Percentiles rank a stretch among this genome's conserved stretches.
phyloP scores from a whole-genome alignment of 257 asterid species.

The Coffea eugenioides region DNA sequence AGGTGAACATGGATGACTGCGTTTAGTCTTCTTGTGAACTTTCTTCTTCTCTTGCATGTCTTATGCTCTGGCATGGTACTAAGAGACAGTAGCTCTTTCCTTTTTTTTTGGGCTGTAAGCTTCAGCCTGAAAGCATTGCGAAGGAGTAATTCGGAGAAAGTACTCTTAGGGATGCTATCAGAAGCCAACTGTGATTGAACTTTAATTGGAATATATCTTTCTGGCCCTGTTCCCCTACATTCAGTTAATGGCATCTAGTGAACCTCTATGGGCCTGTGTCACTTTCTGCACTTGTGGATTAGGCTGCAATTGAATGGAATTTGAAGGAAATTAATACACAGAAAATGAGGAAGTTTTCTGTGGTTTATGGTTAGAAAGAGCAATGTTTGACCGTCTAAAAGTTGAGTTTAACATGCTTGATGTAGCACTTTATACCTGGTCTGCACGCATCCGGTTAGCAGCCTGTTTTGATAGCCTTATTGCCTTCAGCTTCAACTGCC shows the following conservation, averaged over 20 bases:
- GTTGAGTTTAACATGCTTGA: neutral
- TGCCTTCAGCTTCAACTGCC: too few relatives aligned
- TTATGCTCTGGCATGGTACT: conserved; percentile 1
- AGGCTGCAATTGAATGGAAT: neutral
- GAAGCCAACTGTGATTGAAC: too few relatives aligned
- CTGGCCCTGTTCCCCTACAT: neutral
- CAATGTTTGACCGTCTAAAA: too few relatives aligned
- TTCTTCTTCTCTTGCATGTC: neutral
- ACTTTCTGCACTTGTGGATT: neutral
- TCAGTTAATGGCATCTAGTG: neutral
- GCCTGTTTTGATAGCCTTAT: too few relatives aligned
- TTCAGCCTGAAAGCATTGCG: neutral
- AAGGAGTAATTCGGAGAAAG: neutral
- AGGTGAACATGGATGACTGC: conserved; percentile 44
- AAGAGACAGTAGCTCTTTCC: neutral
- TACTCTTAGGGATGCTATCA: neutral
- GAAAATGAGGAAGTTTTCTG: neutral
- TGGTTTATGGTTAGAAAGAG: neutral
- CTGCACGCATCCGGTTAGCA: too few relatives aligned
- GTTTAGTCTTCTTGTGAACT: neutral
- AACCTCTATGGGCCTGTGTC: neutral
- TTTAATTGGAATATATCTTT: neutral
- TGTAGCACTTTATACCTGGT: too few relatives aligned
- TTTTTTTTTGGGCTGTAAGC: neutral
- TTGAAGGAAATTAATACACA: neutral